These are phyloP conservation scores for Eragrostis curvula DNA, from an alignment of 176 grass and related monocot genomes.

Conservation along the genomic window DNA sequence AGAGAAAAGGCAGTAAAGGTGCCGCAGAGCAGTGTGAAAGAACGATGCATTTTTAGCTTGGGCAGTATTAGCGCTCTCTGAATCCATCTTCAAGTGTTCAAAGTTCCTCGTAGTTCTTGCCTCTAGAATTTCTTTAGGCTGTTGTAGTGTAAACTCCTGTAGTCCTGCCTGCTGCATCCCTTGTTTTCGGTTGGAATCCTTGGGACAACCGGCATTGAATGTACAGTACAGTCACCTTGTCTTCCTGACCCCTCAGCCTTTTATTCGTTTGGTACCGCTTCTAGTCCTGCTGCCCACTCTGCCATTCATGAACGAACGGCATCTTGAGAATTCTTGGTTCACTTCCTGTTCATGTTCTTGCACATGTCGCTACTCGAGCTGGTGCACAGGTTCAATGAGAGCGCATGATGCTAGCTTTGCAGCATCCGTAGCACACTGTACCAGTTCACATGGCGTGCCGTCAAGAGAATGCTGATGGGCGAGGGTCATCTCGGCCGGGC, in stretches of 20 bases:
- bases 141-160: background rate
- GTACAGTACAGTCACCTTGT: conserved; percentile 28
- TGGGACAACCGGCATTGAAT: conserved; percentile 48
- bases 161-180: conserved; percentile 32
- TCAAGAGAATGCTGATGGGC: conserved; percentile 23
- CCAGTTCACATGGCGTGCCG: conserved; percentile 26
- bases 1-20: background rate
- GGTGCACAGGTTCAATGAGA: background rate
- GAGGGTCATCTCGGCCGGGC: background rate
- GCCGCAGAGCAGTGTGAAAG: background rate
- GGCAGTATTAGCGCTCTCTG: background rate
- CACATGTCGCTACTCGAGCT: background rate
- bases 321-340: background rate
- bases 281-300: background rate
- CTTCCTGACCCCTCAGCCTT: background rate
- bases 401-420: background rate
- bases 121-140: background rate
- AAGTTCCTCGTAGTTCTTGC: background rate
- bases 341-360: background rate
- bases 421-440: background rate
- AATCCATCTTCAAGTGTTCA: background rate
- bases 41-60: conserved; percentile 31
- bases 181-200: background rate
- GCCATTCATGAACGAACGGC: background rate
- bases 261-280: conserved; percentile 5